phyloP scores from a whole-genome alignment of 2,329 filamentous ascomycete species.

The Colletotrichum gloeosporioides region DNA sequence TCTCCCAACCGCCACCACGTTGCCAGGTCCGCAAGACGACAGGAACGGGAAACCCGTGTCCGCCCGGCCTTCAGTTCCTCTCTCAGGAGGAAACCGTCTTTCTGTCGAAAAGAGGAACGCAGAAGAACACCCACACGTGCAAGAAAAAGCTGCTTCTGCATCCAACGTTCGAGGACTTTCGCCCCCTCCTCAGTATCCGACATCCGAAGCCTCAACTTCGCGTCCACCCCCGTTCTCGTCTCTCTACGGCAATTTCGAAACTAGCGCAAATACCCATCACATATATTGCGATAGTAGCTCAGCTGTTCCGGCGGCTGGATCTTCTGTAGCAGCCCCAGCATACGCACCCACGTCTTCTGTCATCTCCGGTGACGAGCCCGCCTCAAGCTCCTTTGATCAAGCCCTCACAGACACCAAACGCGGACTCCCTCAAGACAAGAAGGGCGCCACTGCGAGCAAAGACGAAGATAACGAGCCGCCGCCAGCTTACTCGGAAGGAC shows the following conservation, averaged over 20 bases:
- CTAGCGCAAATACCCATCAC: conserved; percentile 41
- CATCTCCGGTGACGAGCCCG: conserved; percentile 40
- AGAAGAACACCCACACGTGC: not conserved
- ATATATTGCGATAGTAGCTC: conserved; percentile 28
- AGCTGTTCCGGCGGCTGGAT: not conserved
- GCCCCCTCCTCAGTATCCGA: conserved; percentile 66
- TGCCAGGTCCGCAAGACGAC: conserved; percentile 51
- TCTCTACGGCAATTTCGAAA: conserved; percentile 52
- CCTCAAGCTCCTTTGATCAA: conserved; percentile 48
- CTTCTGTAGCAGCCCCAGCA: conserved; percentile 52
- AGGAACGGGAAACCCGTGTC: conserved; percentile 49
- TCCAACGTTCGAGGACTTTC: conserved; percentile 43
- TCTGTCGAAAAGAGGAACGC: conserved; percentile 19
- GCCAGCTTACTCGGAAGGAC: conserved; percentile 94
- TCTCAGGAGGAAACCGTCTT: not conserved
- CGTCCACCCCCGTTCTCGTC: conserved; percentile 66
- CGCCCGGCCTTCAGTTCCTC: conserved; percentile 35
- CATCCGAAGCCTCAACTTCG: conserved; percentile 58
- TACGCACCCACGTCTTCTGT: conserved; percentile 53
- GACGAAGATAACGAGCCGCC: conserved; percentile 88
- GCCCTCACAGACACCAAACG: conserved; percentile 79
- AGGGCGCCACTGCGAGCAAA: conserved; percentile 77
- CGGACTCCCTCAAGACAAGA: conserved; percentile 81
- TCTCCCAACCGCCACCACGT: conserved; percentile 45
- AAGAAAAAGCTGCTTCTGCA: conserved; percentile 2